Conservation (phyloP, 148 eudicot species). For the Bassia scoparia region DNA sequence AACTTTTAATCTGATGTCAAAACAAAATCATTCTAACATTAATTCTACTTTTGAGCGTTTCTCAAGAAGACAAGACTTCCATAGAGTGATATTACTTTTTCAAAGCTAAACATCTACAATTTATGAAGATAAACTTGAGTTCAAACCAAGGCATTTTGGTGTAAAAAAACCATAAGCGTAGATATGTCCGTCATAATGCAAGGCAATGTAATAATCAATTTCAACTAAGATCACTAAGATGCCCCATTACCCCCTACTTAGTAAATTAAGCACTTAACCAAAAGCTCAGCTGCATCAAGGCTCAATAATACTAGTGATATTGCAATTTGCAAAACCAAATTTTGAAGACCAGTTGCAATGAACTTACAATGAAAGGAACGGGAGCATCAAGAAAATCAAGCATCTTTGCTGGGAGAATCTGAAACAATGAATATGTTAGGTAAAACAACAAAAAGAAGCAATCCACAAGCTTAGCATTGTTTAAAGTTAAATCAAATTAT, state of each 20-base stretch:
- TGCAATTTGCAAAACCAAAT: neutral
- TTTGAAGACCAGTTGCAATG: neutral
- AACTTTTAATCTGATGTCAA: neutral
- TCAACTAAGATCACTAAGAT: neutral
- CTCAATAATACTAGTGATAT: neutral
- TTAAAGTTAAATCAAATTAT: too few species aligned
- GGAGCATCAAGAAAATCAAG: slow-evolving; percentile 92
- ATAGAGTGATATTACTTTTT: neutral
- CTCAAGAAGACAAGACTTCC: neutral
- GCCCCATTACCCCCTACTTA: neutral
- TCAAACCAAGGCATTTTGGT: too few species aligned
- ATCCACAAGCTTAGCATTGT: neutral
- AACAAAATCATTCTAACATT: neutral
- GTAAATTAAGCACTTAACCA: neutral
- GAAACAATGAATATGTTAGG: slow-evolving; percentile 17
- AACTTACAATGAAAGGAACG: slow-evolving; percentile 74
- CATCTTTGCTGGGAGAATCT: slow-evolving; percentile 93
- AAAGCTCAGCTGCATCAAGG: neutral
- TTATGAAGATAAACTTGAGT: too few species aligned
- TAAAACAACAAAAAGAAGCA: slow-evolving; percentile 5
- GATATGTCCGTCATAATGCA: too few species aligned
- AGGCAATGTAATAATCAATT: neutral
- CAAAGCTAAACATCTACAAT: neutral
- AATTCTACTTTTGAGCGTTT: neutral
- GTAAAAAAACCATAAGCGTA: too few species aligned